Evolutionary conservation across 1,284 basidiomycete species (phyloP).

Genomic region (Termitomyces sp.): DNA sequence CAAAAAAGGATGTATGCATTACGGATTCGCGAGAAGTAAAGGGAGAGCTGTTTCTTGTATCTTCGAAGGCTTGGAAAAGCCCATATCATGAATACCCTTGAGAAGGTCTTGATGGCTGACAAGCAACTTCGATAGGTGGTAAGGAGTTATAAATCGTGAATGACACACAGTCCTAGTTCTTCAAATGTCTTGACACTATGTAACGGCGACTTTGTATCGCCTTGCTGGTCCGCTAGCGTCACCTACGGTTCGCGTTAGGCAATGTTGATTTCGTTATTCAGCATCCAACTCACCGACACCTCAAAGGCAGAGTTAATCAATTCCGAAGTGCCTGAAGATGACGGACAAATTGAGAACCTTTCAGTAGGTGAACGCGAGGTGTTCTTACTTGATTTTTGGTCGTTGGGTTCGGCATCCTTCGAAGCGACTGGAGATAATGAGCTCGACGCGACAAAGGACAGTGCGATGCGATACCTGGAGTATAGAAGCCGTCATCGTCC

Average conservation of each 20-base stretch:
- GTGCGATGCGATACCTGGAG: slow-evolving; percentile 34
- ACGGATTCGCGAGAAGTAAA: slow-evolving; percentile 89
- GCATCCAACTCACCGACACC: slow-evolving; percentile 50
- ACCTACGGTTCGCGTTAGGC: slow-evolving; percentile 50
- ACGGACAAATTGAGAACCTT: not conserved
- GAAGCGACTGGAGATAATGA: slow-evolving; percentile 7
- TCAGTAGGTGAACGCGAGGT: not conserved
- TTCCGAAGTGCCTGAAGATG: slow-evolving; percentile 37
- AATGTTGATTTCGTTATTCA: not conserved
- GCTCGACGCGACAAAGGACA: slow-evolving; percentile 8
- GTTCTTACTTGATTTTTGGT: slow-evolving; percentile 20
- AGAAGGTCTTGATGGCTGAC: slow-evolving; percentile 81
- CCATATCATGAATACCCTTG: slow-evolving; percentile 96
- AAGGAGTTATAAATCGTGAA: not conserved
- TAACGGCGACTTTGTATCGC: slow-evolving; percentile 92
- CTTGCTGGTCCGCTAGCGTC: slow-evolving; percentile 95
- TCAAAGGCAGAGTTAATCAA: slow-evolving; percentile 72
- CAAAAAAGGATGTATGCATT: slow-evolving; percentile 26
- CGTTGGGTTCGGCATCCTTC: slow-evolving; percentile 14
- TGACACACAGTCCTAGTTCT: slow-evolving; percentile 81
- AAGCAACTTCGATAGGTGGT: not conserved
- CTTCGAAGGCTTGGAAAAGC: slow-evolving; percentile 97
- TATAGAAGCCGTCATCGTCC: slow-evolving; percentile 73
- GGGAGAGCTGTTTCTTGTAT: slow-evolving; percentile 98
- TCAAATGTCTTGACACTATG: slow-evolving; percentile 95